These are phyloP conservation scores for Colletotrichum sublineola DNA, from an alignment of 2,329 filamentous ascomycete genomes.

Conservation along the genomic window DNA sequence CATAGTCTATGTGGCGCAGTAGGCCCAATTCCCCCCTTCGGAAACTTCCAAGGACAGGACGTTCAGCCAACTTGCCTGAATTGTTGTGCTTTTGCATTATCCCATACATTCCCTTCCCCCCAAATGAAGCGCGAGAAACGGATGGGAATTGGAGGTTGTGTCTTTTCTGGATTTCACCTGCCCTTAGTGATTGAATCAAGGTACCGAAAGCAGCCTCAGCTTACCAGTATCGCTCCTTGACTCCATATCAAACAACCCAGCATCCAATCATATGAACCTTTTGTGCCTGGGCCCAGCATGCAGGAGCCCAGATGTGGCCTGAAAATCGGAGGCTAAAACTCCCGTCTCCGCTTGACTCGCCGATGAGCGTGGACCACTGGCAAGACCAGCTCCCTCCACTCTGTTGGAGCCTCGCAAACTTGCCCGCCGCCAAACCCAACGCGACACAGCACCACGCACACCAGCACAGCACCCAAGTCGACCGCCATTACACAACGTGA, in stretches of 20 bases:
- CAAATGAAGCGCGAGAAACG: not conserved
- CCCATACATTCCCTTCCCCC: not conserved
- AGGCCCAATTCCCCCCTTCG: too few relatives aligned
- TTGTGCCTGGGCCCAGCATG: constrained; percentile 1
- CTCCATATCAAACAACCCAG: not conserved
- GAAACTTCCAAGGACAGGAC: not conserved
- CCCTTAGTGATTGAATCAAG: not conserved
- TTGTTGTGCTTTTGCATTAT: not conserved
- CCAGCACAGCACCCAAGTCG: constrained; percentile 1
- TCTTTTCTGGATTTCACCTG: not conserved
- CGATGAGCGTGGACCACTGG: not conserved
- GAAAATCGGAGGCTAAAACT: constrained; percentile 40
- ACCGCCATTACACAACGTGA: constrained; percentile 30
- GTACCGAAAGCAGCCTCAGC: not conserved
- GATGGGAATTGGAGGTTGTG: not conserved
- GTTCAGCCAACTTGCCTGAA: not conserved
- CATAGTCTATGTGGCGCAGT: constrained; percentile 12
- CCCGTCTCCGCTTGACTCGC: constrained; percentile 40
- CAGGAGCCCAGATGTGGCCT: constrained; percentile 16
- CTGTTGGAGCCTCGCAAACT: constrained; percentile 30
- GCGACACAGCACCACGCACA: constrained; percentile 13
- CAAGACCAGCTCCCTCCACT: constrained; percentile 10
- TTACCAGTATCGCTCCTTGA: not conserved
- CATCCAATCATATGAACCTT: constrained; percentile 6
- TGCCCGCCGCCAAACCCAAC: constrained; percentile 34